These are phyloP conservation scores for Moniliophthora roreri DNA, from an alignment of 1,284 basidiomycete genomes.

Conservation along the genomic window DNA sequence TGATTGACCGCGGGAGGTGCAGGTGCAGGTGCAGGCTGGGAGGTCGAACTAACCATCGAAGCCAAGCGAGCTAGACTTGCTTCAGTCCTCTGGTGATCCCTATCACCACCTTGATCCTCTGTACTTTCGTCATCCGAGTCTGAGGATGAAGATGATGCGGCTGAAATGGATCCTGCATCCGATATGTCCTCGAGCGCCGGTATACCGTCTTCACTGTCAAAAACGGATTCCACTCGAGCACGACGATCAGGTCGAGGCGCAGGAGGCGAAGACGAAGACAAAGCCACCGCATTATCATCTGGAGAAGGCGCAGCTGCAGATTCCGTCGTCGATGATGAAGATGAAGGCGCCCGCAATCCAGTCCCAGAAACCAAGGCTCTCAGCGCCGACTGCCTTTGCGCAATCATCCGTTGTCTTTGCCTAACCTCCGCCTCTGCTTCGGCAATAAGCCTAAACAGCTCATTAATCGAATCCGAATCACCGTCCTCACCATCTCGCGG, in stretches of 20 bases:
- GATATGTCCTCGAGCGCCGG: neutral
- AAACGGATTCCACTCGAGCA: neutral
- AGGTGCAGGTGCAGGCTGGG: neutral
- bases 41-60: neutral
- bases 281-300: neutral
- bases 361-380: neutral
- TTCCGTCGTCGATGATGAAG: neutral
- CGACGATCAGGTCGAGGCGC: neutral
- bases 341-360: neutral
- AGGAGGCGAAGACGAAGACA: neutral
- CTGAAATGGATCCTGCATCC: no score
- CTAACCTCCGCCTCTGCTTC: conserved; percentile 1
- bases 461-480: conserved; percentile 12
- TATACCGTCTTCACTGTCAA: neutral
- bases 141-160: no score
- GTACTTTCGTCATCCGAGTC: neutral
- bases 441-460: conserved; percentile 3
- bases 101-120: no score
- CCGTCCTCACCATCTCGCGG: conserved; percentile 13
- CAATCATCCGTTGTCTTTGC: neutral
- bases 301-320: neutral
- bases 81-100: conserved; percentile 3
- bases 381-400: neutral
- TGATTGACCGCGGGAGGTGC: no score
- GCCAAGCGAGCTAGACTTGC: neutral